Evolutionary conservation across 345 rosid species (phyloP), one percentile per base, ranked within the genome.

Genomic region (Odontarrhena argentea): DNA sequence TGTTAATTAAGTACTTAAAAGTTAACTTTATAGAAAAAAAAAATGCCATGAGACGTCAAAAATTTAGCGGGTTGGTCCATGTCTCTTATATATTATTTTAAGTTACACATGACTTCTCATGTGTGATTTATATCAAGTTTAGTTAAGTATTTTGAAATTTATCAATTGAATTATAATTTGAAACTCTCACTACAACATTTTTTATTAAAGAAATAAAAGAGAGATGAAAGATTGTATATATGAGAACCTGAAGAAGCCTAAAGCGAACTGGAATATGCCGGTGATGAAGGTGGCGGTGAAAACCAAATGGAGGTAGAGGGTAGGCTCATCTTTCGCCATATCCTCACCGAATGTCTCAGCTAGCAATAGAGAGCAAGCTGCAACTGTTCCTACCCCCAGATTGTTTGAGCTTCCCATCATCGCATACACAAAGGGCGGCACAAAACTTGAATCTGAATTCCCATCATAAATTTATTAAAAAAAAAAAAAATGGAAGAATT

Each of bases 341-440:
- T 67, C 92, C 4, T 41, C 74, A 42, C 77, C 84, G 5, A 92
- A 78, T 4, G 81, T 85, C 2, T 85, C 70, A 0, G 83, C 18
- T 1, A 92, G 60, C 1, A 92, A 83, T 74, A 92, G 62, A 3
- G 98, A 89, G 26, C 83, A 69, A 6, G 98, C 93, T 0, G 98
- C 98, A 7, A 89, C 93, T 9, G 96, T 86, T 12, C 97, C 98
- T 38, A 92, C 85, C 0, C 96, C 98, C 0, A 93, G 34, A 60
- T 91, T 84, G 70, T 84, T 89, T 18, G 98, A 93, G 78, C 91
- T 90, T 30, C 98, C 98, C 6, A 93, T 78, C 18, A 93, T 35
- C 0, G 97, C 85, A 40, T 93, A 93, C 8, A 89, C 60, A 7
- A 93, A 70, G 0, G 97, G 94, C 9, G 98, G 97, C 52, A 89